Evolutionary conservation across 169 alveolate species (phyloP), one percentile per base, ranked within the genome.

Genomic region (Eimeria necatrix): DNA sequence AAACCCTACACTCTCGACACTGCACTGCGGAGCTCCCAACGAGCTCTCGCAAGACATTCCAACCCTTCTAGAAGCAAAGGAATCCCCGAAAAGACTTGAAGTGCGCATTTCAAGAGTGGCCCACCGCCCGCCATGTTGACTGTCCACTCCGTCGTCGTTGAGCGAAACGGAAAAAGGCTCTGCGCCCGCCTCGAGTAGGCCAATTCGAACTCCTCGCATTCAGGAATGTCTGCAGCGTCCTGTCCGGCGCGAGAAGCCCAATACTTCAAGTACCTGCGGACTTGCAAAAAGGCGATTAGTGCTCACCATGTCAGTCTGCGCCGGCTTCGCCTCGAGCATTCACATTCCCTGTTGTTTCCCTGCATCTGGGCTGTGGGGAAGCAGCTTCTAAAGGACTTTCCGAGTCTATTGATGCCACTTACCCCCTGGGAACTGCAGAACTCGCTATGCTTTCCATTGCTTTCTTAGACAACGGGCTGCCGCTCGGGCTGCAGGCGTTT

Each of bases 131-230:
- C 95, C 10, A 92, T 80, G 61, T 92, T 92, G 16, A 80, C 76
- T 49, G 95, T 92, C 95, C 95, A 92, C 76, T 92, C 95, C 4
- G 95, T 92, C 10, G 95, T 92, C 4, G 95, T 59, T n/a, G 95
- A 78, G 1, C 95, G 95, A n/a, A 92, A 92, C n/a, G 95, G 95
- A 41, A 92, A 86, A 61, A 78, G 92, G 74, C 74, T 80, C 87
- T 85, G 84, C 7, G 81, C 92, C 59, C 22, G 71, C 61, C 61
- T 86, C 90, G 76, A 46, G 46, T 92, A 92, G 20, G 81, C 76
- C n/a, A 60, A 20, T 52, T 92, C 95, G 24, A 92, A 92, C 74
- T 92, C 95, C 51, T 92, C 95, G 85, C 95, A 60, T 32, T 92
- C 95, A 8, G 92, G 92, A 26, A 92, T 61, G 12, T 59, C 78